Evolutionary conservation across 1,284 basidiomycete species (phyloP).

Genomic region (Microbotryum silenes-acaulis): DNA sequence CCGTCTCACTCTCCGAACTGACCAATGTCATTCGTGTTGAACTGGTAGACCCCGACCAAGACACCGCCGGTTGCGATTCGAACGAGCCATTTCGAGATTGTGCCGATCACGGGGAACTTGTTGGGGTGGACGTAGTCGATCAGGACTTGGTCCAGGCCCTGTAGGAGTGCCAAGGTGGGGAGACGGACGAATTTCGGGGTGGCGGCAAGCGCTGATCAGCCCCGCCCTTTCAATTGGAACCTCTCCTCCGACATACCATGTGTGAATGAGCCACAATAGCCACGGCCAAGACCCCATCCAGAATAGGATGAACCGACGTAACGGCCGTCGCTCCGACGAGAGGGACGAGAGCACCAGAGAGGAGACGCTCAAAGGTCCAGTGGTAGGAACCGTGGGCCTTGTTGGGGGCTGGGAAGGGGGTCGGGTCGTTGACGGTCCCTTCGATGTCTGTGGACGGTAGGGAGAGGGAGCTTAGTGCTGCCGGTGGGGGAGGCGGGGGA

Average conservation of each 20-base stretch:
- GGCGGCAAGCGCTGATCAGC: not conserved
- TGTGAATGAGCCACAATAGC: slow-evolving; percentile 89
- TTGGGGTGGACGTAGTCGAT: slow-evolving; percentile 84
- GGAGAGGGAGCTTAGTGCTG: not conserved
- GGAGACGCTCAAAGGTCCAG: slow-evolving; percentile 92
- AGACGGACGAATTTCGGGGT: not conserved
- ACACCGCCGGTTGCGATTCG: slow-evolving; percentile 71
- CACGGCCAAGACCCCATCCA: slow-evolving; percentile 81
- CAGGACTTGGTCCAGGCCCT: slow-evolving; percentile 41
- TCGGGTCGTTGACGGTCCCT: slow-evolving; percentile 94
- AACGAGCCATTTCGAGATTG: slow-evolving; percentile 62
- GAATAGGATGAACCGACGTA: slow-evolving; percentile 52
- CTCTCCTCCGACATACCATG: slow-evolving; percentile 54
- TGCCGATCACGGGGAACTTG: slow-evolving; percentile 79
- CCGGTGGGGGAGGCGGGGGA: not conserved
- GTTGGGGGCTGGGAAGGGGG: slow-evolving; percentile 62
- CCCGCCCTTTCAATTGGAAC: not conserved
- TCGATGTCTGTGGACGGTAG: slow-evolving; percentile 58
- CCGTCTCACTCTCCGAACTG: slow-evolving; percentile 33
- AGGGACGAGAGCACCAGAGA: slow-evolving; percentile 80
- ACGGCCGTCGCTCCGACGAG: slow-evolving; percentile 53
- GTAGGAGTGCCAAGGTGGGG: not conserved
- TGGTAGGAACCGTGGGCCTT: slow-evolving; percentile 86
- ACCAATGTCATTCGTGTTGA: slow-evolving; percentile 97
- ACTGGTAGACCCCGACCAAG: slow-evolving; percentile 87